Percentiles rank a stretch among this genome's conserved stretches.
These are phyloP conservation scores for Protomyces macrosporus DNA, from an alignment of 1,139 yeast species.

Conservation along the genomic window DNA sequence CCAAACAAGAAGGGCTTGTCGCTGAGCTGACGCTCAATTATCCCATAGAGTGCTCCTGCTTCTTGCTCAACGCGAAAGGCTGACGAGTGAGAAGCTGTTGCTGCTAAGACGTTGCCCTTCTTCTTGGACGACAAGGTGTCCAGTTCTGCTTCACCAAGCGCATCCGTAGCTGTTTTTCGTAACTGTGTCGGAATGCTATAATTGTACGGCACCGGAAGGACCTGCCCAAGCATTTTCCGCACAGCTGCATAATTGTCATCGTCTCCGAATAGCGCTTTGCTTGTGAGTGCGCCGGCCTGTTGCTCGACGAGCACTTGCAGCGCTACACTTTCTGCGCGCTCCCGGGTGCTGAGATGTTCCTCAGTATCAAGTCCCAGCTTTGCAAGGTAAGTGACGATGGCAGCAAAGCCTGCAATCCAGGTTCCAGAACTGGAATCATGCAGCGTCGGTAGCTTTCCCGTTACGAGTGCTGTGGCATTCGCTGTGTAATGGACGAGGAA, in stretches of 20 bases:
- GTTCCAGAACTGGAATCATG: constrained; percentile 2
- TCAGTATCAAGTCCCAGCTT: constrained; percentile 10
- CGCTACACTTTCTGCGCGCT: constrained; percentile 11
- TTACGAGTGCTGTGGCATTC: constrained; percentile 9
- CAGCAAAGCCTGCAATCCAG: constrained; percentile 14
- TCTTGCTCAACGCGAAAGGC: neutral
- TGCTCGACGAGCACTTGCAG: constrained; percentile 4
- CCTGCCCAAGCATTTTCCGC: neutral
- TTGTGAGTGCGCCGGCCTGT: neutral
- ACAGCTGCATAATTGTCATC: constrained; percentile 4
- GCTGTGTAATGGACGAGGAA: constrained; percentile 2
- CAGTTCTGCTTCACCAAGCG: neutral
- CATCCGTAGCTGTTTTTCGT: neutral
- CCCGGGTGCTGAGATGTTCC: neutral
- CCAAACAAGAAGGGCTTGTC: constrained; percentile 22
- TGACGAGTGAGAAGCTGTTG: neutral
- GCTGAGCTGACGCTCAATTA: constrained; percentile 4
- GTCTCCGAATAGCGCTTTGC: constrained; percentile 5
- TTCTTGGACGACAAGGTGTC: neutral
- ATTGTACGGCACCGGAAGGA: constrained; percentile 5
- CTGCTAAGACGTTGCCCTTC: neutral
- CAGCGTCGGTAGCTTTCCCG: constrained; percentile 10
- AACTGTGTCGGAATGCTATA: neutral
- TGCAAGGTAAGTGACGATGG: constrained; percentile 1
- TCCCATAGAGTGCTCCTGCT: neutral